A percentile compares a stretch with the other conserved stretches of the same genome.
These are phyloP conservation scores for Citrus australasica DNA, from an alignment of 345 rosid species.

Conservation along the genomic window DNA sequence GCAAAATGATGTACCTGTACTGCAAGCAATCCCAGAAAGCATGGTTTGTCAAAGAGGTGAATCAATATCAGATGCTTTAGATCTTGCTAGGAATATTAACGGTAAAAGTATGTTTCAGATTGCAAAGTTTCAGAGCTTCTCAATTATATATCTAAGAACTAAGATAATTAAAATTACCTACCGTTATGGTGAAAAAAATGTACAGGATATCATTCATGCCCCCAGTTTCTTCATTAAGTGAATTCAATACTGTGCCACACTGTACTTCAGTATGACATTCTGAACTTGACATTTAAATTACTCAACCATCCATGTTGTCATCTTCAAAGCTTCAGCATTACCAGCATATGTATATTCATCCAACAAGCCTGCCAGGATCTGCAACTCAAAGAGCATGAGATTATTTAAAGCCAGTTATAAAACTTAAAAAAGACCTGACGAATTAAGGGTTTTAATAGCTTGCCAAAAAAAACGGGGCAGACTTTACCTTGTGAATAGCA, in stretches of 20 bases:
- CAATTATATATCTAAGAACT: too few species aligned
- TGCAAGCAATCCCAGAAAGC: constrained; percentile 52
- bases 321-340: constrained; percentile 38
- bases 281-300: constrained; percentile 44
- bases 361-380: constrained; percentile 52
- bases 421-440: not conserved
- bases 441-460: not conserved
- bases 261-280: constrained; percentile 32
- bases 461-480: accelerated
- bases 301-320: constrained; percentile 45
- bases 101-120: too few species aligned
- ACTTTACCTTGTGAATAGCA: constrained; percentile 48
- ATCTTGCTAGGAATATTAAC: constrained; percentile 26
- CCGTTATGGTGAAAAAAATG: constrained; percentile 36
- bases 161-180: not conserved
- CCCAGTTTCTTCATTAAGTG: constrained; percentile 56
- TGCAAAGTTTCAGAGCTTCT: too few species aligned
- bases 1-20: constrained; percentile 31
- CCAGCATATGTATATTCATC: constrained; percentile 39
- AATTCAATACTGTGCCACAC: constrained; percentile 34
- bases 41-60: constrained; percentile 56
- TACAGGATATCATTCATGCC: constrained; percentile 62
- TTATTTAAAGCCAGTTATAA: not conserved
- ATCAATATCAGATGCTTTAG: constrained; percentile 44
- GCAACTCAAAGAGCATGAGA: constrained; percentile 4